Percentiles rank a stretch among this genome's conserved stretches.
phyloP scores from a whole-genome alignment of 495 filamentous ascomycete genomes.

The Talaromyces liani region DNA sequence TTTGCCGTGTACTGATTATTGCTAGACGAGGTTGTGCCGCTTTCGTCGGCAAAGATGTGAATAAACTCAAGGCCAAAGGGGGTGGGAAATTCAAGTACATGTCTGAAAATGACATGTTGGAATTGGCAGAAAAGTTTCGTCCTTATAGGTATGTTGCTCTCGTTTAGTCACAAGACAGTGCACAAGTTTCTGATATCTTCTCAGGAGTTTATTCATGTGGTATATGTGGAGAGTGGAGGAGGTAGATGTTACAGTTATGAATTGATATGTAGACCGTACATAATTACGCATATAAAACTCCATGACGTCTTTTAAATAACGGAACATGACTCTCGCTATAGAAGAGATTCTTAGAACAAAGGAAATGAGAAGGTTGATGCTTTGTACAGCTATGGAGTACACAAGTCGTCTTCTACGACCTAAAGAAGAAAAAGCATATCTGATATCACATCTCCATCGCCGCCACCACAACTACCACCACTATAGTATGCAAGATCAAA shows the following conservation, averaged over 20 bases:
- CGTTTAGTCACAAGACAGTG: slow-evolving; percentile 13
- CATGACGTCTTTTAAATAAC: neutral
- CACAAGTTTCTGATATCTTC: slow-evolving; percentile 8
- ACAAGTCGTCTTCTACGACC: slow-evolving; percentile 10
- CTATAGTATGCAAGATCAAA: neutral
- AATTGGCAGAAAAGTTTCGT: slow-evolving; percentile 68
- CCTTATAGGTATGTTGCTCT: slow-evolving; percentile 65
- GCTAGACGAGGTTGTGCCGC: slow-evolving; percentile 76
- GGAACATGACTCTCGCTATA: neutral
- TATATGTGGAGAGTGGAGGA: slow-evolving; percentile 87
- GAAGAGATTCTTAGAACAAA: slow-evolving; percentile 13
- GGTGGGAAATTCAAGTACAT: slow-evolving; percentile 96
- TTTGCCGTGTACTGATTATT: neutral
- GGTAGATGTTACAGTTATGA: slow-evolving; percentile 63
- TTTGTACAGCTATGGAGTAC: slow-evolving; percentile 48
- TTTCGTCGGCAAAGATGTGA: slow-evolving; percentile 75
- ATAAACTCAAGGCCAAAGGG: slow-evolving; percentile 72
- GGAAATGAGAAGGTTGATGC: slow-evolving; percentile 29
- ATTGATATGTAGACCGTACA: slow-evolving; percentile 11
- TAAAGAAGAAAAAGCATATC: neutral
- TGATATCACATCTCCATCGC: neutral
- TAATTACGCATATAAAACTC: neutral
- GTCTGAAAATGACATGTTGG: slow-evolving; percentile 85
- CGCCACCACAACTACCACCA: neutral
- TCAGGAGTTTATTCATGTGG: slow-evolving; percentile 72